Conservation (phyloP, 306 rosid genomes). For the Malus fusca region DNA sequence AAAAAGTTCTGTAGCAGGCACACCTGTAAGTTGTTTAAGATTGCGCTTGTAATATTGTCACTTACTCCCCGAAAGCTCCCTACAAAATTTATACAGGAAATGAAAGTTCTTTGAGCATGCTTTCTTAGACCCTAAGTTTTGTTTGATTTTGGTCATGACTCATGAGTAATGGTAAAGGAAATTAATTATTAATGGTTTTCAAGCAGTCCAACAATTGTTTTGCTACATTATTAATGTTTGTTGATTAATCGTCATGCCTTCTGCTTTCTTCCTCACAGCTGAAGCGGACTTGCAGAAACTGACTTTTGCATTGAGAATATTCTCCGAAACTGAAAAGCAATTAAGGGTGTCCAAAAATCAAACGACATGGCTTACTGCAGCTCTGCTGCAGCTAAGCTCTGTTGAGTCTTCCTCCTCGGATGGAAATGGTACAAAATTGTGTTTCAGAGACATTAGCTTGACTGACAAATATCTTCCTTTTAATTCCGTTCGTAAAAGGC, state of each 20-base stretch:
- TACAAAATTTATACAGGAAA: not conserved
- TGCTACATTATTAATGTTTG: not conserved
- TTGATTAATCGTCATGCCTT: not conserved
- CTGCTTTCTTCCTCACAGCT: constrained; percentile 31
- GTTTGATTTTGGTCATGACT: not conserved
- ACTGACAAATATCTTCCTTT: not conserved
- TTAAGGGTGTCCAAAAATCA: constrained; percentile 72
- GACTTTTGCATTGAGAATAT: constrained; percentile 58
- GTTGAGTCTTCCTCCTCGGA: constrained; percentile 38
- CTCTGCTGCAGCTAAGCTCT: constrained; percentile 73
- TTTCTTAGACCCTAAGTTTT: not conserved
- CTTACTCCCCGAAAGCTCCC: not conserved
- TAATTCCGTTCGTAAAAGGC: not conserved
- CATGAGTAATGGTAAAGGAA: not conserved
- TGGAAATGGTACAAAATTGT: constrained; percentile 35
- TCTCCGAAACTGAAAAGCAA: constrained; percentile 78
- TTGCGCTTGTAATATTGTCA: not conserved
- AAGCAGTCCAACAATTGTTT: not conserved
- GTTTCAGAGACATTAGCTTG: constrained; percentile 21
- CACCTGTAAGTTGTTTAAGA: constrained; percentile 40
- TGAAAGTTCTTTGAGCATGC: not conserved
- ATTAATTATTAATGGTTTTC: not conserved
- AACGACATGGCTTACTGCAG: constrained; percentile 82
- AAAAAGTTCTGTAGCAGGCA: constrained; percentile 41
- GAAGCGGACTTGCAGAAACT: constrained; percentile 66